Evolutionary conservation across 2,329 filamentous ascomycete genomes (phyloP).

Genomic region (Trichoderma sp.): DNA sequence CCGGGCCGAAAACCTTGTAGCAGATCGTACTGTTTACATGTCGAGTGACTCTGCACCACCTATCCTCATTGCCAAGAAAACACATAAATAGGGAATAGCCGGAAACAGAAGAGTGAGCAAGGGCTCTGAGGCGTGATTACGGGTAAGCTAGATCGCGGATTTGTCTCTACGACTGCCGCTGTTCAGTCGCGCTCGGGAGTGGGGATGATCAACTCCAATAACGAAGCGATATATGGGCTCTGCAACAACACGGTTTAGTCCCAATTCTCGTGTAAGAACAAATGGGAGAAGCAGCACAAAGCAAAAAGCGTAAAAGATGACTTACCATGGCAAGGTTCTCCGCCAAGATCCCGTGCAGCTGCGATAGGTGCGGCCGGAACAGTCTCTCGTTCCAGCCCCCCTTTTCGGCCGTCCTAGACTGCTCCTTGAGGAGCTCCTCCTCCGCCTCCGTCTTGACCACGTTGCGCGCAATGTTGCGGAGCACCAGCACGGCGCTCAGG

Average conservation of each 20-base stretch:
- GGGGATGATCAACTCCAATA: conserved; percentile 44
- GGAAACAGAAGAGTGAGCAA: too few relatives aligned
- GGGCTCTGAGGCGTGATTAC: too few relatives aligned
- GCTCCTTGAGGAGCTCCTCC: conserved; percentile 55
- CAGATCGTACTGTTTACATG: conserved; percentile 16
- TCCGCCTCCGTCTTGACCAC: conserved; percentile 63
- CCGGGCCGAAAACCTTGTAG: conserved; percentile 19
- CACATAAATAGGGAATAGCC: background rate
- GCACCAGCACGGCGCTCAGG: conserved; percentile 74
- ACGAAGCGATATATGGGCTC: conserved; percentile 47
- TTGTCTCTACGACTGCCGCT: background rate
- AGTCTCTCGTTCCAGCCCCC: conserved; percentile 67
- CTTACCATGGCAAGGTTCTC: conserved; percentile 66
- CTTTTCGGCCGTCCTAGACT: conserved; percentile 48
- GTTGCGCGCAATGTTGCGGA: conserved; percentile 76
- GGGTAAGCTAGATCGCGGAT: background rate
- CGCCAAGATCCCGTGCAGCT: conserved; percentile 69
- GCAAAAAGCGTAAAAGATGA: conserved; percentile 21
- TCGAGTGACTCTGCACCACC: conserved; percentile 6
- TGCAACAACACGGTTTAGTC: conserved; percentile 29
- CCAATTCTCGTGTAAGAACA: too few relatives aligned
- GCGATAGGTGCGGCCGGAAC: conserved; percentile 66
- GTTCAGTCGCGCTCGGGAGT: conserved; percentile 32
- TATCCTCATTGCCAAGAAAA: background rate
- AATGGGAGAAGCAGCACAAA: too few relatives aligned